Evolutionary conservation across 139 green algal species (phyloP).

Genomic region (Chlamydomonas incerta): DNA sequence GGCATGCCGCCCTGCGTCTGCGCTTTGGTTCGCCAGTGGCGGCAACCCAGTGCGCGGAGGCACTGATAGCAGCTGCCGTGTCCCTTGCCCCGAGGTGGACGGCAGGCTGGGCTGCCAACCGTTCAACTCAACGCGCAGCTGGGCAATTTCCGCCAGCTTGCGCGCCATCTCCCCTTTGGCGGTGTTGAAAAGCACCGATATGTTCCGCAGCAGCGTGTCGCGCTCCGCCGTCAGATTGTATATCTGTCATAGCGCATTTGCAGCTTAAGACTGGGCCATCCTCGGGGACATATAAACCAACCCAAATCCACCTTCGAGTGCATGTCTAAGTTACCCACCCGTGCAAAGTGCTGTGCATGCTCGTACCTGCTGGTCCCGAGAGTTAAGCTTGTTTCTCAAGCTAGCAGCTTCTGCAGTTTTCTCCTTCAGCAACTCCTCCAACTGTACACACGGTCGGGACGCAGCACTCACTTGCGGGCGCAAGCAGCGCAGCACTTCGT

Average conservation of each 20-base stretch:
- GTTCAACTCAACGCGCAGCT: constrained; percentile 51
- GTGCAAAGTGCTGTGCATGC: too few species aligned
- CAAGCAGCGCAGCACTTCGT: too few species aligned
- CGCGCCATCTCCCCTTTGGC: constrained; percentile 79
- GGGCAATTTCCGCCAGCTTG: constrained; percentile 68
- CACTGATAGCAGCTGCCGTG: not conserved
- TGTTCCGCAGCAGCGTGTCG: constrained; percentile 69
- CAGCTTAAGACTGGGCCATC: too few species aligned
- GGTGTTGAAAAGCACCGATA: constrained; percentile 79
- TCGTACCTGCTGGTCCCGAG: not conserved
- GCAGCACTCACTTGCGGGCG: too few species aligned
- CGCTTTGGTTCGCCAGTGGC: too few species aligned
- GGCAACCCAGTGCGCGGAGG: too few species aligned
- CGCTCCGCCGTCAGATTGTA: constrained; percentile 48
- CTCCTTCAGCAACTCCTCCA: constrained; percentile 26
- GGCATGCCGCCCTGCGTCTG: too few species aligned
- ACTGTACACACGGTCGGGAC: not conserved
- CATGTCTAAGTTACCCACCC: too few species aligned
- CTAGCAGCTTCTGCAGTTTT: not conserved
- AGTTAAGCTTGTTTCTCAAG: not conserved
- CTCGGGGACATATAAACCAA: too few species aligned
- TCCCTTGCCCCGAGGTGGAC: not conserved
- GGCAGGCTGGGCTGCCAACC: too few species aligned
- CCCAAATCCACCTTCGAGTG: too few species aligned
- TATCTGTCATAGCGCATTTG: not conserved